Evolutionary conservation across 2,329 filamentous ascomycete genomes (phyloP).

Genomic region (Nothophaeocryptopus gaeumannii): DNA sequence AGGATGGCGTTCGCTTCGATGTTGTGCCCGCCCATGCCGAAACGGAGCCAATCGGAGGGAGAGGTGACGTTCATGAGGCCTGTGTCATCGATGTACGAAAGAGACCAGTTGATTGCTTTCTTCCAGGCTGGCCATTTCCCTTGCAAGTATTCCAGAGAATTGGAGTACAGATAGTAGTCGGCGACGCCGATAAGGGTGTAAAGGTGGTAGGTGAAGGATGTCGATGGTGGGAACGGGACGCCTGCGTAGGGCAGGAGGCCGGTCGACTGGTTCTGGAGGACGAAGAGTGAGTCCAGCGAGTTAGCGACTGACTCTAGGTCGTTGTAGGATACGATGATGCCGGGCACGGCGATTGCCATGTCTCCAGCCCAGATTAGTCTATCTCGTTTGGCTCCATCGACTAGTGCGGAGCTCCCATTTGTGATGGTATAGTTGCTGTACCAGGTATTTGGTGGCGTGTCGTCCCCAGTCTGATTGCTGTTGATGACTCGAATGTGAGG

Average conservation of each 20-base stretch:
- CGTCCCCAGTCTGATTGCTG: slow-evolving; percentile 32
- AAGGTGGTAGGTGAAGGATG: slow-evolving; percentile 57
- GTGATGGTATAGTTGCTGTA: slow-evolving; percentile 43
- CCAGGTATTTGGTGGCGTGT: slow-evolving; percentile 36
- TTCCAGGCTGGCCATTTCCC: slow-evolving; percentile 47
- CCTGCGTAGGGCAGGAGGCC: slow-evolving; percentile 32
- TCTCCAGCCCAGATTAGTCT: slow-evolving; percentile 62
- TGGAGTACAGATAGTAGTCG: slow-evolving; percentile 42
- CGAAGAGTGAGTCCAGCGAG: slow-evolving; percentile 31
- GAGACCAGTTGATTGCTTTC: slow-evolving; percentile 43
- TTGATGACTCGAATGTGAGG: slow-evolving; percentile 35
- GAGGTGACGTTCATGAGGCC: slow-evolving; percentile 49
- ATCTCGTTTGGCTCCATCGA: slow-evolving; percentile 60
- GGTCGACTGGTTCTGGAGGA: slow-evolving; percentile 29
- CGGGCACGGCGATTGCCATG: slow-evolving; percentile 53
- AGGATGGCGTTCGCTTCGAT: slow-evolving; percentile 49
- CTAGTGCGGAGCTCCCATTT: slow-evolving; percentile 37
- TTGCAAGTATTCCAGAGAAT: slow-evolving; percentile 40
- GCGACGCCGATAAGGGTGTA: slow-evolving; percentile 48
- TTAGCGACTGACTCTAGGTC: slow-evolving; percentile 37
- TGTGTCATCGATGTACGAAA: slow-evolving; percentile 43
- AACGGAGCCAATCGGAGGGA: slow-evolving; percentile 48
- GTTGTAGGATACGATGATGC: slow-evolving; percentile 50
- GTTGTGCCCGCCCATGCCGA: slow-evolving; percentile 52
- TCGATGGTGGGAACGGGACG: slow-evolving; percentile 28